Percentiles rank a stretch among this genome's conserved stretches.
Evolutionary conservation across 768 basidiomycete species (phyloP).

Genomic region (Boletus edulis): DNA sequence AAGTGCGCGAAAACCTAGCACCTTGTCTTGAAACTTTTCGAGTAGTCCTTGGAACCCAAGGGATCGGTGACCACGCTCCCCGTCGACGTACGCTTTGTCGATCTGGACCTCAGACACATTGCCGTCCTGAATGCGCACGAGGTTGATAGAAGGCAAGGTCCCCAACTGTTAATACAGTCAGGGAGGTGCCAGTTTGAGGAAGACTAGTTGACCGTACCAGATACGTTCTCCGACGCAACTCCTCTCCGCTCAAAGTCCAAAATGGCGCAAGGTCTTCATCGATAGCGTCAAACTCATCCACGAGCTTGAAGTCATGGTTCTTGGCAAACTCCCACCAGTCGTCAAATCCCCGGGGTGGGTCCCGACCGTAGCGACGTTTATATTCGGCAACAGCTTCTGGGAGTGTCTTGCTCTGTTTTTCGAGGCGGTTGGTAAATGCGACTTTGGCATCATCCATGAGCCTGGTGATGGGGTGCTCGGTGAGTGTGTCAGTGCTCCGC

Average conservation of each 20-base stretch:
- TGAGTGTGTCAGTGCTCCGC: not conserved
- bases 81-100: slow-evolving; percentile 51
- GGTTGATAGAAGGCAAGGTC: slow-evolving; percentile 76
- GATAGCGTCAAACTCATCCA: slow-evolving; percentile 88
- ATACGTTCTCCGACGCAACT: slow-evolving; percentile 60
- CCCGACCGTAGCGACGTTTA: slow-evolving; percentile 65
- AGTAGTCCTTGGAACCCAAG: slow-evolving; percentile 76
- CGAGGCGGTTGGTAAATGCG: slow-evolving; percentile 64
- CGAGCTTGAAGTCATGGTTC: slow-evolving; percentile 68
- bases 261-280: slow-evolving; percentile 81
- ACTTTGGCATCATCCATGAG: slow-evolving; percentile 83
- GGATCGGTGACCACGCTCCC: slow-evolving; percentile 75
- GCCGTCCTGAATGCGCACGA: slow-evolving; percentile 75
- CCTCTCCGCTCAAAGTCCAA: slow-evolving; percentile 69
- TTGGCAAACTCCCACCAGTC: slow-evolving; percentile 83
- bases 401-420: slow-evolving; percentile 77
- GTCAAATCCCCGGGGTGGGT: slow-evolving; percentile 90
- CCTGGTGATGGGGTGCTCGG: slow-evolving; percentile 75
- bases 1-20: slow-evolving; percentile 19
- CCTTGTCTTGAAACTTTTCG: slow-evolving; percentile 62
- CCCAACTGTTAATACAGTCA: slow-evolving; percentile 52
- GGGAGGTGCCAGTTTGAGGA: not conserved
- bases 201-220: slow-evolving; percentile 40
- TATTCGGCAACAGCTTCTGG: slow-evolving; percentile 81
- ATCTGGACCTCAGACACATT: slow-evolving; percentile 56